phyloP scores from a whole-genome alignment of 2,329 filamentous ascomycete genomes.

The Penicillium sp. region DNA sequence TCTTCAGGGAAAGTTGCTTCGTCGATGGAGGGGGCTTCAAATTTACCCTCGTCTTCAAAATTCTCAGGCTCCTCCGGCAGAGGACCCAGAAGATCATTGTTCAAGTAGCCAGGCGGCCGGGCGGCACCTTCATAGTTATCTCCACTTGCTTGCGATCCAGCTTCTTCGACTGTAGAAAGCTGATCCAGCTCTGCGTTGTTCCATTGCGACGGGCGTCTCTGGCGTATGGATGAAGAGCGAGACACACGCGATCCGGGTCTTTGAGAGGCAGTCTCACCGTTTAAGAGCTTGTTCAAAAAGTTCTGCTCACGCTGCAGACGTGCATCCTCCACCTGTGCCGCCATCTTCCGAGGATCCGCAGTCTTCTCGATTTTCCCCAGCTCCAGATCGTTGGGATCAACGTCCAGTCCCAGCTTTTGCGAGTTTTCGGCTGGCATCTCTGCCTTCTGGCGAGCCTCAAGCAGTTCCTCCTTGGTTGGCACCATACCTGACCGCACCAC shows the following conservation, averaged over 20 bases:
- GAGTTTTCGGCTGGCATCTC: slow-evolving; percentile 34
- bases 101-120: slow-evolving; percentile 5
- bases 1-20: slow-evolving; percentile 41
- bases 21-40: slow-evolving; percentile 23
- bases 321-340: slow-evolving; percentile 47
- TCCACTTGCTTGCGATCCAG: slow-evolving; percentile 11
- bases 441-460: slow-evolving; percentile 29
- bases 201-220: slow-evolving; percentile 22
- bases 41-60: slow-evolving; percentile 8
- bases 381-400: slow-evolving; percentile 45
- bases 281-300: slow-evolving; percentile 36
- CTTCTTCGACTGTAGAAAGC: slow-evolving; percentile 26
- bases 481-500: slow-evolving; percentile 56
- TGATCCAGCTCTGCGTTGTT: slow-evolving; percentile 13
- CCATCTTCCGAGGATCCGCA: slow-evolving; percentile 40
- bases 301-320: slow-evolving; percentile 41
- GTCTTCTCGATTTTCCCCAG: slow-evolving; percentile 42
- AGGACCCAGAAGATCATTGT: slow-evolving; percentile 20
- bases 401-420: slow-evolving; percentile 35
- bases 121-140: slow-evolving; percentile 4
- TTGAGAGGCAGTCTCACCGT: slow-evolving; percentile 23
- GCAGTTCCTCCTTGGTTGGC: slow-evolving; percentile 42
- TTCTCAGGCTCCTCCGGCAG: slow-evolving; percentile 19
- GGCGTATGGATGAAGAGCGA: slow-evolving; percentile 22
- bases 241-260: slow-evolving; percentile 22